These are phyloP conservation scores for Carex scoparia DNA, from an alignment of 176 grass and related monocot species.

Conservation along the genomic window DNA sequence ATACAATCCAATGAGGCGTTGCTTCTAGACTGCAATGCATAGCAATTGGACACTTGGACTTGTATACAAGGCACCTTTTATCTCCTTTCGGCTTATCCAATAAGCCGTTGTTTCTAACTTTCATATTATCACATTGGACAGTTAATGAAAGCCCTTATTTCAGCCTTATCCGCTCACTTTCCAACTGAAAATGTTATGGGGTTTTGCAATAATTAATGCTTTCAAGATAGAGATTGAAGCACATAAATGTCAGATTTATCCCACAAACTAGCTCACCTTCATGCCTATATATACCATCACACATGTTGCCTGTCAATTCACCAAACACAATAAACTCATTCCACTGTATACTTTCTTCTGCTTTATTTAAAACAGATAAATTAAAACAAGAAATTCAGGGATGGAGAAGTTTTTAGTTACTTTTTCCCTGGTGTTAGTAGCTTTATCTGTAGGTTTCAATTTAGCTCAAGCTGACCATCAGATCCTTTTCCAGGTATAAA, in stretches of 20 bases:
- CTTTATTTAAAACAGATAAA: no score
- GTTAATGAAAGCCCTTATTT: no score
- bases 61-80: no score
- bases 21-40: not conserved
- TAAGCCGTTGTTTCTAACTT: no score
- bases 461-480: not conserved
- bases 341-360: slow-evolving; percentile 28
- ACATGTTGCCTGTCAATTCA: not conserved
- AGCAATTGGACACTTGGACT: no score
- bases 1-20: no score
- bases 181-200: not conserved
- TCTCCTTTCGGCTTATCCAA: no score
- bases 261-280: not conserved
- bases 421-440: not conserved
- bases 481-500: slow-evolving; percentile 15
- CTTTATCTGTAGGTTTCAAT: not conserved
- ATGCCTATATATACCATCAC: not conserved
- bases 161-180: not conserved
- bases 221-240: not conserved
- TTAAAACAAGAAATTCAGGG: no score
- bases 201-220: not conserved
- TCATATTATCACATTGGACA: no score
- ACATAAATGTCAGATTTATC: not conserved
- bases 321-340: not conserved
- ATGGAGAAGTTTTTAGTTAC: not conserved